These are phyloP conservation scores for Ambrosia trifida DNA, from an alignment of 129 eudicot genomes.

Conservation along the genomic window DNA sequence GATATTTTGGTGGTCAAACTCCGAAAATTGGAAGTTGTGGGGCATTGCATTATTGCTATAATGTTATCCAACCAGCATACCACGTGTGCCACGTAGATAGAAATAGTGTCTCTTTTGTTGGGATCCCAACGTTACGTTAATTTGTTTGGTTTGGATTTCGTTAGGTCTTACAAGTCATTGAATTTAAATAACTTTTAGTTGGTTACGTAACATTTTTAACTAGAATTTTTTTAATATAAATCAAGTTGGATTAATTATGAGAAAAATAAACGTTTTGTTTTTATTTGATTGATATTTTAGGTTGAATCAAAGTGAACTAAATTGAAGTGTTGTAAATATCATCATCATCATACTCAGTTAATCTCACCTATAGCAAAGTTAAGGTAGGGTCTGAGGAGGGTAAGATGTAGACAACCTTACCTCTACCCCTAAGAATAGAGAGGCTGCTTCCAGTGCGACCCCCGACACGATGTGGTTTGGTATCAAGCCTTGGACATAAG, in stretches of 20 bases:
- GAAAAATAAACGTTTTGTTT: neutral
- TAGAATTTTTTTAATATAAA: too few relatives aligned
- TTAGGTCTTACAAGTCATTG: too few relatives aligned
- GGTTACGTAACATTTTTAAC: too few relatives aligned
- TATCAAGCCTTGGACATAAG: too few relatives aligned
- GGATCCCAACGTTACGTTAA: slow-evolving; percentile 18
- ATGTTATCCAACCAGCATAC: slow-evolving; percentile 34
- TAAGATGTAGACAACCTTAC: too few relatives aligned
- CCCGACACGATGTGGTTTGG: too few relatives aligned
- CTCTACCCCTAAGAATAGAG: too few relatives aligned
- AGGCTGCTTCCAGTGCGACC: too few relatives aligned
- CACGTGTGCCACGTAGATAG: slow-evolving; percentile 40
- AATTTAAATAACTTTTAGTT: too few relatives aligned
- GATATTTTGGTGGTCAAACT: slow-evolving; percentile 16
- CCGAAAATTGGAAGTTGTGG: slow-evolving; percentile 1
- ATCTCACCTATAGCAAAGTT: too few relatives aligned
- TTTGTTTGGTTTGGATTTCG: neutral
- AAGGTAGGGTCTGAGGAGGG: too few relatives aligned
- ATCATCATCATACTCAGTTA: too few relatives aligned
- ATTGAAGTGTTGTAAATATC: neutral
- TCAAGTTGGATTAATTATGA: neutral
- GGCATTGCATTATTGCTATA: slow-evolving; percentile 23
- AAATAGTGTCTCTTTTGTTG: slow-evolving; percentile 38
- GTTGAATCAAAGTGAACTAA: neutral
- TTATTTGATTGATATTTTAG: neutral